These are phyloP conservation scores for Aspergillus sp. DNA, from an alignment of 2,329 filamentous ascomycete species.

Conservation along the genomic window DNA sequence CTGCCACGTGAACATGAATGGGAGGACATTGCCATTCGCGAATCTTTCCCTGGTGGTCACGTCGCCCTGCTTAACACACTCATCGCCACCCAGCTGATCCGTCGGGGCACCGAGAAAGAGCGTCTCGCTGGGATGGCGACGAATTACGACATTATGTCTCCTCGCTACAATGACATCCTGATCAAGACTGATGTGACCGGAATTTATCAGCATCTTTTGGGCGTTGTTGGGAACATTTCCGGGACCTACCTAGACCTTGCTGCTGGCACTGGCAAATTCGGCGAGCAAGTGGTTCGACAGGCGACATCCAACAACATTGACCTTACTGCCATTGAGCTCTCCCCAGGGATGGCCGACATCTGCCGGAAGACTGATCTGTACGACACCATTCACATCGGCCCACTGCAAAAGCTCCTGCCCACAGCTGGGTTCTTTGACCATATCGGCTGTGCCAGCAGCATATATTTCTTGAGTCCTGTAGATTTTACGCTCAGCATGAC, in stretches of 20 bases:
- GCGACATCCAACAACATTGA: too few species aligned
- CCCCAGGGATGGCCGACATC: constrained; percentile 2
- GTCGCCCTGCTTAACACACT: constrained; percentile 14
- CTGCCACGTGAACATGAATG: constrained; percentile 8
- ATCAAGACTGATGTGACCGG: background rate
- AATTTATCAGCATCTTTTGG: background rate
- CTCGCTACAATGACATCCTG: background rate
- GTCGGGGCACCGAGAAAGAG: background rate
- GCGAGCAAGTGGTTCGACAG: constrained; percentile 8
- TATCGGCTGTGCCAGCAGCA: constrained; percentile 9
- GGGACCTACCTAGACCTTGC: constrained; percentile 14
- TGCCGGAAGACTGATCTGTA: constrained; percentile 7
- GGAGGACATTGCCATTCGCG: constrained; percentile 8
- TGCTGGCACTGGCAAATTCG: constrained; percentile 13
- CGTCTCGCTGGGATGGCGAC: background rate
- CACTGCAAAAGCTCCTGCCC: constrained; percentile 6
- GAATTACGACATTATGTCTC: background rate
- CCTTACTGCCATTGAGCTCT: constrained; percentile 7
- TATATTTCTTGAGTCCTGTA: constrained; percentile 9
- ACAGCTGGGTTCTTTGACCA: constrained; percentile 7
- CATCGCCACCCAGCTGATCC: constrained; percentile 14
- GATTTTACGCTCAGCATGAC: constrained; percentile 13
- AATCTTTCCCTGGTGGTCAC: constrained; percentile 13
- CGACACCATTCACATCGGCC: constrained; percentile 6
- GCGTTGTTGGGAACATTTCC: constrained; percentile 2